These are phyloP conservation scores for Camelina laxa DNA, from an alignment of 345 rosid species.

Conservation along the genomic window DNA sequence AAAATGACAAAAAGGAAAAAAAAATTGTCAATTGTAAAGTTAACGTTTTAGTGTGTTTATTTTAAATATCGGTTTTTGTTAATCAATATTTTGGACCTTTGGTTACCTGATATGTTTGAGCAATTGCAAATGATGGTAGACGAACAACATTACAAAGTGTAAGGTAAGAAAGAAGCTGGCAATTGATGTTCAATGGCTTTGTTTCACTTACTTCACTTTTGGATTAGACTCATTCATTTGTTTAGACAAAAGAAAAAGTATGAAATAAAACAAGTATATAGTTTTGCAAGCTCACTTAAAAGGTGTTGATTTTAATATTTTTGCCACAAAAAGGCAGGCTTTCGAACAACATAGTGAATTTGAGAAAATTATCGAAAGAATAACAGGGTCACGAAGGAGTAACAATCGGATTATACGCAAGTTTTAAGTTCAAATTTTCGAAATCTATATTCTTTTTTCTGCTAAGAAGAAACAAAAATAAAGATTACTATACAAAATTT, in stretches of 20 bases:
- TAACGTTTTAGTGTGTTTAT: no score
- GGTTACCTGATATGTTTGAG: no score
- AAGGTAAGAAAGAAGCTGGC: not conserved
- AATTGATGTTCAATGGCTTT: not conserved
- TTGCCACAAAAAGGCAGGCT: not conserved
- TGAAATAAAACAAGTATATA: not conserved
- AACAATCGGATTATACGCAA: not conserved
- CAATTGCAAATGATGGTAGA: no score
- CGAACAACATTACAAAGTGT: not conserved
- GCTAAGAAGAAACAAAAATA: not conserved
- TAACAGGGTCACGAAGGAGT: not conserved
- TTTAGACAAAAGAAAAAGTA: not conserved
- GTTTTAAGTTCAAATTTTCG: not conserved
- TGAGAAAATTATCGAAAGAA: not conserved
- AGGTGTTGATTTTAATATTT: not conserved
- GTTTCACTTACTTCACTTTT: constrained; percentile 14
- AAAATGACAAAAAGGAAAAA: no score
- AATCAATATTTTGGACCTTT: no score
- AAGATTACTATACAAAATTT: not conserved
- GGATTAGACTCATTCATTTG: not conserved
- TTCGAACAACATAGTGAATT: not conserved
- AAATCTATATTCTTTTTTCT: not conserved
- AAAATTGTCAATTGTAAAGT: no score
- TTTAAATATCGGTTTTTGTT: no score
- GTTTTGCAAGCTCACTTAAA: not conserved